Base-by-base conservation (phyloP, 768 basidiomycete genomes). In the Mycena galericulata region DNA sequence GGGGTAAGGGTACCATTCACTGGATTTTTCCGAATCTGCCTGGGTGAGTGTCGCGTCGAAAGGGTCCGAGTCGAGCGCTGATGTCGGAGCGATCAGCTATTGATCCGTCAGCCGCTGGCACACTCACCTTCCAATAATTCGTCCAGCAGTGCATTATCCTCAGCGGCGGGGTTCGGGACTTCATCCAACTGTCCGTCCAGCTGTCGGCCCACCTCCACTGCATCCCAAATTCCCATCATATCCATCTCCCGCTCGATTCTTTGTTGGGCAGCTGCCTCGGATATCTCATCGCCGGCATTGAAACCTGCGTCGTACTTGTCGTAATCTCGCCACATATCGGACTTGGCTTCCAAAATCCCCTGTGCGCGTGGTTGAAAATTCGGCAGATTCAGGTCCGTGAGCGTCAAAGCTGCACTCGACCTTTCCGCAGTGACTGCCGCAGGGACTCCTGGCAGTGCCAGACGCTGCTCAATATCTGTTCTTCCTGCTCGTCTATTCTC, bases 1-100 rank as follows among this genome's bases (percentile, higher is more conserved):
- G 1, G 51, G 47, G 36, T 68, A 68, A 5, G 67, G 67, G 29
- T 50, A 51, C 54, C 65, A 62, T 41, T 40, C 60, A 17, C 10
- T 26, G 27, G 46, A 60, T 36, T 47, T 60, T 20, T 50, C 36
- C 11, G 47, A 24, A 32, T 61, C 58, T 24, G 30, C 12, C 34
- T 61, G 60, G 7, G 60, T 50, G 20, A 36, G 32, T 27, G 32
- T 50, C 22, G 60, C 36, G 47, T 61, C 47, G 34, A 61, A 61
- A 29, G 58, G 43, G n/a, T 59, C 58, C 30, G 45, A 46, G 32
- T 59, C 58, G 32, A 59, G 58, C 8, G 57, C 57, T 58, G 9
- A 29, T 7, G 38, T 57, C 30, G 38, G 38, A 22, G 43, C 43
- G 26, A 57, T 29, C 57, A n/a, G 40, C 18, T 14, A 22, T 45